These are phyloP conservation scores for Akanthomyces dipterigenus DNA, from an alignment of 2,329 filamentous ascomycete genomes.

Conservation along the genomic window DNA sequence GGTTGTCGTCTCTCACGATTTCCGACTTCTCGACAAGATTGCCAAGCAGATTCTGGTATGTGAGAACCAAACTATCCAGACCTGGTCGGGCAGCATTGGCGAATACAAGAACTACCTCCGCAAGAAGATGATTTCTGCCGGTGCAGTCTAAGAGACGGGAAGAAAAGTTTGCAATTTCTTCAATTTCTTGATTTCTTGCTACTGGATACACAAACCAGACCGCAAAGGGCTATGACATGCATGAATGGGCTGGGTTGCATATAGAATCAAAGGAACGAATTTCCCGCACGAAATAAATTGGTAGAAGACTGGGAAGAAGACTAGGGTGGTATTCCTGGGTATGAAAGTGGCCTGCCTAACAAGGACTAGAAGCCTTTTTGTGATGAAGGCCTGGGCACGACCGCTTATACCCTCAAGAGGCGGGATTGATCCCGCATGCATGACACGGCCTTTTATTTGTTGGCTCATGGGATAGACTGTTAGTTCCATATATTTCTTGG, in stretches of 20 bases:
- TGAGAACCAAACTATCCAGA: conserved; percentile 89
- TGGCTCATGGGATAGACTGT: conserved; percentile 9
- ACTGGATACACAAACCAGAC: conserved; percentile 6
- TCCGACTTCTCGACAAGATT: conserved; percentile 97
- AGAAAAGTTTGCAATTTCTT: background rate
- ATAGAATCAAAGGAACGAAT: conserved; percentile 13
- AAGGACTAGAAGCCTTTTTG: background rate
- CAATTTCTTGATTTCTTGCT: background rate
- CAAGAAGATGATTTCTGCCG: conserved; percentile 94
- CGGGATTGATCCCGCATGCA: conserved; percentile 7
- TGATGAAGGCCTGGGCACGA: background rate
- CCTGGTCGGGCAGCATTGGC: conserved; percentile 84
- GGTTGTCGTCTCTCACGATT: conserved; percentile 97
- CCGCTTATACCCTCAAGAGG: conserved; percentile 2
- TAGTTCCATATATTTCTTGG: background rate
- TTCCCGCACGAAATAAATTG: conserved; percentile 4
- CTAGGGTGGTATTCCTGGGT: background rate
- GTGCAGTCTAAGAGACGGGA: conserved; percentile 64
- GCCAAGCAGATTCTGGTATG: conserved; percentile 99
- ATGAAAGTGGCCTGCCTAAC: background rate
- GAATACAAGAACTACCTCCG: conserved; percentile 98
- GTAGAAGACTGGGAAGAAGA: background rate
- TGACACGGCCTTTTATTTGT: conserved; percentile 8
- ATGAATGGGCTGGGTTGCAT: conserved; percentile 18
- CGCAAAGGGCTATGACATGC: conserved; percentile 9